Evolutionary conservation across 805 yeast species (phyloP).

Genomic region (Wickerhamomyces bovis): DNA sequence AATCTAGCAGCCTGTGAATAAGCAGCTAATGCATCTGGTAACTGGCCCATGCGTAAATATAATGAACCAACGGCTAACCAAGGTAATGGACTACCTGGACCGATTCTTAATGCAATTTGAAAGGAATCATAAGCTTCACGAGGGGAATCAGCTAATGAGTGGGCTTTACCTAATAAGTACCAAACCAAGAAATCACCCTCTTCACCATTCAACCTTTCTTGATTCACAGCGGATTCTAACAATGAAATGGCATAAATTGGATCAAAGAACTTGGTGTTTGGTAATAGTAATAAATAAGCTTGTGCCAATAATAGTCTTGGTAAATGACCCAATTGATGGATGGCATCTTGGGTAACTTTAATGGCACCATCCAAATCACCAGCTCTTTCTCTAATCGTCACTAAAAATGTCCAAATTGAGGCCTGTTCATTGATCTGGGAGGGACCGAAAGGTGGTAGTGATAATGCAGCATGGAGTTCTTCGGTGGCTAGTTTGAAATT

Average conservation of each 20-base stretch:
- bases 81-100: conserved; percentile 48
- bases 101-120: conserved; percentile 48
- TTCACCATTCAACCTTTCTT: conserved; percentile 19
- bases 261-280: conserved; percentile 24
- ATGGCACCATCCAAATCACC: conserved; percentile 45
- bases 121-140: conserved; percentile 48
- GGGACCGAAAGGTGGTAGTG: conserved; percentile 44
- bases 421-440: conserved; percentile 40
- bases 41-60: conserved; percentile 51
- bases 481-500: conserved; percentile 42
- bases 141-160: conserved; percentile 39
- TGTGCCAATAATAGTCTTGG: conserved; percentile 42
- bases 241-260: conserved; percentile 33
- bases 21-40: conserved; percentile 62
- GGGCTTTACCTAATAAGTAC: conserved; percentile 48
- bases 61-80: conserved; percentile 65
- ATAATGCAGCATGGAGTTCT: conserved; percentile 44
- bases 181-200: conserved; percentile 49
- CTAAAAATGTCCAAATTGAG: conserved; percentile 47
- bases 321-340: conserved; percentile 37
- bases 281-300: conserved; percentile 41
- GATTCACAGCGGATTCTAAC: conserved; percentile 27
- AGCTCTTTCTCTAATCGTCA: conserved; percentile 39
- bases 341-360: conserved; percentile 43
- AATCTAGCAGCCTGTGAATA: conserved; percentile 58